These are phyloP conservation scores for Phyllosticta citriasiana DNA, from an alignment of 2,329 filamentous ascomycete genomes.

Conservation along the genomic window DNA sequence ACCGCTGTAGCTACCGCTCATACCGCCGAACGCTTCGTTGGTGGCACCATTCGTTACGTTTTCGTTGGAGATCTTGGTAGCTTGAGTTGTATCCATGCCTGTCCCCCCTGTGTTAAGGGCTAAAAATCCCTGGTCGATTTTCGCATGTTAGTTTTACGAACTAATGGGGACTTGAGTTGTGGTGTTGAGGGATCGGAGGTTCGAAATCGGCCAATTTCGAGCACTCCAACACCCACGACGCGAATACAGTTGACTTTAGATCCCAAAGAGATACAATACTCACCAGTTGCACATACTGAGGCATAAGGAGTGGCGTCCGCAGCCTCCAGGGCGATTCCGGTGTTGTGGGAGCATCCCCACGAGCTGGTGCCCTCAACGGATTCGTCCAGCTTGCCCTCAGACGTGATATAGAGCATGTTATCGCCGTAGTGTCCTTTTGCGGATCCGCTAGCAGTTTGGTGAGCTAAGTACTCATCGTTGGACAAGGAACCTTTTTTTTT, in stretches of 20 bases:
- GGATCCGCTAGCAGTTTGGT: background rate
- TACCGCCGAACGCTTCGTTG: slow-evolving; percentile 52
- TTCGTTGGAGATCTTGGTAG: slow-evolving; percentile 53
- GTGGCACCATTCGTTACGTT: slow-evolving; percentile 49
- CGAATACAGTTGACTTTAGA: background rate
- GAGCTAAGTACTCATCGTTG: no score
- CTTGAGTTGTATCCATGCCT: slow-evolving; percentile 40
- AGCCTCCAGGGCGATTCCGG: slow-evolving; percentile 52
- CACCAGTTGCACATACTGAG: slow-evolving; percentile 40
- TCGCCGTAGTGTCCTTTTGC: slow-evolving; percentile 51
- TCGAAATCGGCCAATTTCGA: background rate
- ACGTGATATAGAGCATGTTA: slow-evolving; percentile 41
- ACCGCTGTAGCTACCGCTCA: slow-evolving; percentile 51
- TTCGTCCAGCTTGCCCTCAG: slow-evolving; percentile 39
- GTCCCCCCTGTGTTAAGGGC: slow-evolving; percentile 51
- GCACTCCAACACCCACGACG: background rate
- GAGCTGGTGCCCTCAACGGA: slow-evolving; percentile 45
- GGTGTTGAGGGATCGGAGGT: background rate
- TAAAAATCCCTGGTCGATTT: slow-evolving; percentile 52
- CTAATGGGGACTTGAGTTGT: background rate
- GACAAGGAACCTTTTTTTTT: no score
- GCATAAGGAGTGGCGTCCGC: slow-evolving; percentile 50
- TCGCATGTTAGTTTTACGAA: background rate
- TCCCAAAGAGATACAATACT: background rate
- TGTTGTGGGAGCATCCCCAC: slow-evolving; percentile 57